These are phyloP conservation scores for Penicillium argentinense DNA, from an alignment of 495 filamentous ascomycete species.

Conservation along the genomic window DNA sequence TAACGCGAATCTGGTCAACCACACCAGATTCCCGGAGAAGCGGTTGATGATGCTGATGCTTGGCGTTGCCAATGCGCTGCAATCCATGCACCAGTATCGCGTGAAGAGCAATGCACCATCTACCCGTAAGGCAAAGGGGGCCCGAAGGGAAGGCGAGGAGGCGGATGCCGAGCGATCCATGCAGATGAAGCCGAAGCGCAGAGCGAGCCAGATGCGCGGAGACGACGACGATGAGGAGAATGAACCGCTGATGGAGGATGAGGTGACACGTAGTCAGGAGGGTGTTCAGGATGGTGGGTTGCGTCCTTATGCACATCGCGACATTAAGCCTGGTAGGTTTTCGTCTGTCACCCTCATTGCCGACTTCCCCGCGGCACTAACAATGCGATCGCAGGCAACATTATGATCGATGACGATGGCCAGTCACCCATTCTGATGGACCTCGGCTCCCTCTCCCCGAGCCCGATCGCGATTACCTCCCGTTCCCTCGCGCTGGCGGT, in stretches of 20 bases:
- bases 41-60: constrained; percentile 86
- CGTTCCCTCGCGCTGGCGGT: constrained; percentile 86
- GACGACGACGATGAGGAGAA: constrained; percentile 73
- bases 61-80: constrained; percentile 84
- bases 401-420: constrained; percentile 92
- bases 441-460: constrained; percentile 85
- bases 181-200: constrained; percentile 54
- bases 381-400: constrained; percentile 63
- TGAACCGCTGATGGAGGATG: constrained; percentile 79
- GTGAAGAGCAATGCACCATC: constrained; percentile 56
- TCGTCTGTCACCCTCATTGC: background rate
- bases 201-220: constrained; percentile 33
- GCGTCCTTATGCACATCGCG: constrained; percentile 88
- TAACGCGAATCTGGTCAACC: constrained; percentile 97
- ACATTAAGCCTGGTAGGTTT: constrained; percentile 87
- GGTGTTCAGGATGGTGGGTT: constrained; percentile 68
- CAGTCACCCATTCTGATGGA: constrained; percentile 96
- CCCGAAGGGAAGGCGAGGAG: constrained; percentile 57
- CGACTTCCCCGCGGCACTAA: constrained; percentile 10
- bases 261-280: constrained; percentile 71
- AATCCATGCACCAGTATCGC: constrained; percentile 86
- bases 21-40: constrained; percentile 88
- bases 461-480: constrained; percentile 89
- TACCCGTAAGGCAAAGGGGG: constrained; percentile 59
- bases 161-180: constrained; percentile 60